A percentile compares a stretch with the other conserved stretches of the same genome.
Conservation (phyloP, 139 green algal species). For the Penium margaritaceum region DNA sequence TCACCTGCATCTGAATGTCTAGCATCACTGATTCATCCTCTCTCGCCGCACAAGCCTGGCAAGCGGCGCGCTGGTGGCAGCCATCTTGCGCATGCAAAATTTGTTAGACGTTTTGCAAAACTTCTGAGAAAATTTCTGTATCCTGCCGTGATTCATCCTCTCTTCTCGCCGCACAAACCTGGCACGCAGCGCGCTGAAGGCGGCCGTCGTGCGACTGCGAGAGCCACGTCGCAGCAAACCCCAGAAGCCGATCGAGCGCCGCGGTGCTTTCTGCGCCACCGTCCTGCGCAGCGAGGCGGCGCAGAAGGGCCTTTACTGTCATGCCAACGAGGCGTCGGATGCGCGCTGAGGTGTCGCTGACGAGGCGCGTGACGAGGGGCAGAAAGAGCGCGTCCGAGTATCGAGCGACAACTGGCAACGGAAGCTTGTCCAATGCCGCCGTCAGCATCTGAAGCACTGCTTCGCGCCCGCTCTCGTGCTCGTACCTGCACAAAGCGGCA, state of each 20-base stretch:
- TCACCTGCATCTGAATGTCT: too few relatives aligned
- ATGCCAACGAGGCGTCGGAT: slow-evolving; percentile 53
- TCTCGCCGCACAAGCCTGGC: too few relatives aligned
- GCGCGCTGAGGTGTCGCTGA: slow-evolving; percentile 61
- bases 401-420: slow-evolving; percentile 54
- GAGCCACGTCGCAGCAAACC: slow-evolving; percentile 49
- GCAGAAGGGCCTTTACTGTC: slow-evolving; percentile 57
- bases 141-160: too few relatives aligned
- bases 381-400: slow-evolving; percentile 67
- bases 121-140: too few relatives aligned
- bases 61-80: too few relatives aligned
- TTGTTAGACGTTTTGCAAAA: too few relatives aligned
- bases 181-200: too few relatives aligned
- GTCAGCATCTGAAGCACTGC: slow-evolving; percentile 68
- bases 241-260: slow-evolving; percentile 10
- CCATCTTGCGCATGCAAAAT: too few relatives aligned
- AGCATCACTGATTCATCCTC: too few relatives aligned
- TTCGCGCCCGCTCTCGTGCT: slow-evolving; percentile 44
- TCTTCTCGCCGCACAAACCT: too few relatives aligned
- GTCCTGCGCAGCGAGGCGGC: slow-evolving; percentile 13
- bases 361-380: slow-evolving; percentile 71
- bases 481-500: slow-evolving; percentile 32
- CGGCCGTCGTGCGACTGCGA: too few relatives aligned
- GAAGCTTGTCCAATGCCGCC: slow-evolving; percentile 75
- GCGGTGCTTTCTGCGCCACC: too few relatives aligned